Evolutionary conservation across 2,329 filamentous ascomycete genomes (phyloP).

Genomic region (Xylariaceae sp.): DNA sequence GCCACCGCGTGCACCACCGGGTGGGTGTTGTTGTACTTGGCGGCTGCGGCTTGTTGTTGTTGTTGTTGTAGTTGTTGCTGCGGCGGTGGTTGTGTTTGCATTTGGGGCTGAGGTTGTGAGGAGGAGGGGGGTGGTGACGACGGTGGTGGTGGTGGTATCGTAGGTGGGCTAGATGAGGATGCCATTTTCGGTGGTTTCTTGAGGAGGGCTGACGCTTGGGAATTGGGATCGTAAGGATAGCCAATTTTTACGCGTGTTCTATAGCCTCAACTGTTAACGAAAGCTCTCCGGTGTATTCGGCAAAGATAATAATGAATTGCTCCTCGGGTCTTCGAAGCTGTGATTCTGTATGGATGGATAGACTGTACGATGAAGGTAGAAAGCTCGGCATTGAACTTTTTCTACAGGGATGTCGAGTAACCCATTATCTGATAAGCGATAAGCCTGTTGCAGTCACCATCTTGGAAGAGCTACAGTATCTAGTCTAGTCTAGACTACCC

Average conservation of each 20-base stretch:
- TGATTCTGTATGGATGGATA: too few relatives aligned
- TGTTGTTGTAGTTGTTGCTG: slow-evolving; percentile 10
- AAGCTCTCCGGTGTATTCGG: too few relatives aligned
- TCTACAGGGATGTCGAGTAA: too few relatives aligned
- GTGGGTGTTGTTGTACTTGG: slow-evolving; percentile 35
- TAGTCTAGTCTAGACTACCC: too few relatives aligned
- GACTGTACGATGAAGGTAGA: too few relatives aligned
- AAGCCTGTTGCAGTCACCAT: too few relatives aligned
- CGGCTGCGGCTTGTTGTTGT: slow-evolving; percentile 5
- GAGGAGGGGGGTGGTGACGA: slow-evolving; percentile 2
- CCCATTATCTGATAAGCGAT: too few relatives aligned
- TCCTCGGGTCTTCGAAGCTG: too few relatives aligned
- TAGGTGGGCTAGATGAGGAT: slow-evolving; percentile 5
- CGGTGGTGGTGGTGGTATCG: slow-evolving; percentile 7
- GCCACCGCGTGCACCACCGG: slow-evolving; percentile 54
- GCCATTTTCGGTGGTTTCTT: slow-evolving; percentile 16
- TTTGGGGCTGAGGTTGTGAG: not conserved
- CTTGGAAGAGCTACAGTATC: too few relatives aligned
- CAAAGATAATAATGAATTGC: too few relatives aligned
- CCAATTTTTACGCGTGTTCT: not conserved
- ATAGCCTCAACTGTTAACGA: too few relatives aligned
- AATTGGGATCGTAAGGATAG: not conserved
- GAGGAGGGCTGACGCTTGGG: not conserved
- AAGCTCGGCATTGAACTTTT: too few relatives aligned
- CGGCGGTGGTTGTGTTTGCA: not conserved